phyloP scores from a whole-genome alignment of 805 yeast species.

The Metschnikowia chrysomelidarum region DNA sequence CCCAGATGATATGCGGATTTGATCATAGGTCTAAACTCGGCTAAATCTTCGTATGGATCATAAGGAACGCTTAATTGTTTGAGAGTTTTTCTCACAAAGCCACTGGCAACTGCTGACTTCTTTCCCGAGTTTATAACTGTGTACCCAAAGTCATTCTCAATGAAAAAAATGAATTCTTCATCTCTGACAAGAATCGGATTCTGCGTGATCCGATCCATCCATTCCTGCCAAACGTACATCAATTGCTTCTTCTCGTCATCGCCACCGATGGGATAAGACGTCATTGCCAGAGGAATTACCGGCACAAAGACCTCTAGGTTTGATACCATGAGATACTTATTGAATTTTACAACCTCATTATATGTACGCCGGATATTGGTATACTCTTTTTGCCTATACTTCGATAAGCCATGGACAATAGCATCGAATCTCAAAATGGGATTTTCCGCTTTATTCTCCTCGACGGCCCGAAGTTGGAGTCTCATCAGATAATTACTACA shows the following conservation, averaged over 20 bases:
- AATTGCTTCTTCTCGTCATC: constrained; percentile 71
- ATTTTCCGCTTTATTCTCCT: constrained; percentile 68
- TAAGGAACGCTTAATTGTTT: constrained; percentile 92
- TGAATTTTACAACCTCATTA: constrained; percentile 71
- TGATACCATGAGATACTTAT: constrained; percentile 73
- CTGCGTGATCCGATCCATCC: constrained; percentile 73
- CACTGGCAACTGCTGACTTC: constrained; percentile 69
- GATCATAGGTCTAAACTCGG: constrained; percentile 82
- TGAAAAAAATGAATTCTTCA: constrained; percentile 83
- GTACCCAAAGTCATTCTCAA: constrained; percentile 72
- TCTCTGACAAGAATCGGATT: constrained; percentile 83
- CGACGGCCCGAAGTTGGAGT: constrained; percentile 65
- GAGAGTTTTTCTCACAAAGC: constrained; percentile 81
- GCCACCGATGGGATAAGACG: constrained; percentile 80
- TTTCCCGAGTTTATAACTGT: constrained; percentile 58
- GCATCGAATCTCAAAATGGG: constrained; percentile 76
- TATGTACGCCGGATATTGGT: constrained; percentile 78
- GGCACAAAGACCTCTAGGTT: constrained; percentile 94
- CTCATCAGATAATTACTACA: constrained; percentile 42
- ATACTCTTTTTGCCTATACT: constrained; percentile 67
- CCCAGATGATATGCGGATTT: constrained; percentile 67
- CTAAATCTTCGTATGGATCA: constrained; percentile 78
- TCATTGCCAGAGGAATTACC: constrained; percentile 70
- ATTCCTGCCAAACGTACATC: constrained; percentile 63
- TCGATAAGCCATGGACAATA: constrained; percentile 55